Evolutionary conservation across 164 flowering plant species (phyloP).

Genomic region (Chimonanthus praecox): DNA sequence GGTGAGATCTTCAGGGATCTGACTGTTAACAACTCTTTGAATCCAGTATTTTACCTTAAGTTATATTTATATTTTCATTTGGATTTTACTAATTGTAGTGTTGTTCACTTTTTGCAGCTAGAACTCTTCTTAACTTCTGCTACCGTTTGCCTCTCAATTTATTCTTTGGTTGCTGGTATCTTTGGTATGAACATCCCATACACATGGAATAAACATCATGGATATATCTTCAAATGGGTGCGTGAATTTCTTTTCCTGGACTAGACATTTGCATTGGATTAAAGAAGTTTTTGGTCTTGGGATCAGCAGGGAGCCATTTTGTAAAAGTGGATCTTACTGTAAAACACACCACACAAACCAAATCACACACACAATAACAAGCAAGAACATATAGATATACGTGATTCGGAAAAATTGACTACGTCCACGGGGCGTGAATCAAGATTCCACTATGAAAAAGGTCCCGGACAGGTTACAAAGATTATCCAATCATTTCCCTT

Average conservation of each 20-base stretch:
- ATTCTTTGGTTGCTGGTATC: conserved; percentile 77
- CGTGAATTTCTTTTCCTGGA: conserved; percentile 7
- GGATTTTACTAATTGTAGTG: background rate
- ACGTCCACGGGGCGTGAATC: too few relatives aligned
- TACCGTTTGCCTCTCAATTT: conserved; percentile 66
- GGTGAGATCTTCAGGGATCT: conserved; percentile 32
- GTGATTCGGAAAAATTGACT: too few relatives aligned
- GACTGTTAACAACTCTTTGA: background rate
- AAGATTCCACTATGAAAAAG: too few relatives aligned
- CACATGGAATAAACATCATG: conserved; percentile 67
- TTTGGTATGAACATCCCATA: conserved; percentile 96
- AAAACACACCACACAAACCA: too few relatives aligned
- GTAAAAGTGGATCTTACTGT: too few relatives aligned
- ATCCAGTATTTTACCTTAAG: background rate
- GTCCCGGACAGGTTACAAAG: too few relatives aligned
- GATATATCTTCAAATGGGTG: conserved; percentile 89
- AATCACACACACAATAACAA: too few relatives aligned
- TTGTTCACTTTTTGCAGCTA: conserved; percentile 32
- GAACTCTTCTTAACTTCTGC: conserved; percentile 90
- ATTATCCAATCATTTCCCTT: too few relatives aligned
- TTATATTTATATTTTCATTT: background rate
- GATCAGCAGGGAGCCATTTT: too few relatives aligned
- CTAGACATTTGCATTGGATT: too few relatives aligned
- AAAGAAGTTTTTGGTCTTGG: too few relatives aligned
- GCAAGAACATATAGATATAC: too few relatives aligned